Base-by-base conservation (phyloP, 345 rosid genomes). In the Boechera stricta region DNA sequence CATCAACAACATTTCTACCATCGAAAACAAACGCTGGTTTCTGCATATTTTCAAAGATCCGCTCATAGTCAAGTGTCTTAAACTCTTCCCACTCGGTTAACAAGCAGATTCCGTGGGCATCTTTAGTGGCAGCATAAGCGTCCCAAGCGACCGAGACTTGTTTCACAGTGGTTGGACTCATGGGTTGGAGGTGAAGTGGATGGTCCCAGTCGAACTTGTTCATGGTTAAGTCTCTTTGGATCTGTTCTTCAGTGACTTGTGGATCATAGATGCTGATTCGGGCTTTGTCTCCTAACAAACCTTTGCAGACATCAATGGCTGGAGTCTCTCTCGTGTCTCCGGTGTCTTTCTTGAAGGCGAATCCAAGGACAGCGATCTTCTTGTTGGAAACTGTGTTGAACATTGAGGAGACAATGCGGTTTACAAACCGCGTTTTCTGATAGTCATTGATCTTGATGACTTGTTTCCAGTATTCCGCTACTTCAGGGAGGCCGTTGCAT, bases 281-380 rank as follows among this genome's bases (percentile, higher is more conserved):
- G 58, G 94, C 94, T 72, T 89, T 91, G 81, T 91, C 97, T 67
- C 90, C 97, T 72, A 91, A 64, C 32, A 91, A 86, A 26, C 97
- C 97, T 86, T 89, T 84, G 92, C 97, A 91, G 32, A 91, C 94
- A 64, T 91, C 94, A 65, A 89, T 91, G 61, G 94, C 93, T 2
- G 93, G 96, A 55, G 93, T 90, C 85, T 90, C 93, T 75, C 93
- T 85, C 4, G 96, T 90, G 74, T 90, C 96, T 31, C 91, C 93
- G 0, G 93, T 90, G 73, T 90, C 93, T 80, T 90, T 90, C 91
- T 90, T 88, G 86, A 87, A 90, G 33, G 96, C 96, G 61, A 90
- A 90, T 0, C 93, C 49, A 0, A 45, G 49, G 49, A 45, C 49
- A 15, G 18, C 49, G 0, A 45, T 45, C 49, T 45, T 45, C 5